Base-by-base conservation (phyloP, 2,329 filamentous ascomycete genomes). In the Fusarium sp. region DNA sequence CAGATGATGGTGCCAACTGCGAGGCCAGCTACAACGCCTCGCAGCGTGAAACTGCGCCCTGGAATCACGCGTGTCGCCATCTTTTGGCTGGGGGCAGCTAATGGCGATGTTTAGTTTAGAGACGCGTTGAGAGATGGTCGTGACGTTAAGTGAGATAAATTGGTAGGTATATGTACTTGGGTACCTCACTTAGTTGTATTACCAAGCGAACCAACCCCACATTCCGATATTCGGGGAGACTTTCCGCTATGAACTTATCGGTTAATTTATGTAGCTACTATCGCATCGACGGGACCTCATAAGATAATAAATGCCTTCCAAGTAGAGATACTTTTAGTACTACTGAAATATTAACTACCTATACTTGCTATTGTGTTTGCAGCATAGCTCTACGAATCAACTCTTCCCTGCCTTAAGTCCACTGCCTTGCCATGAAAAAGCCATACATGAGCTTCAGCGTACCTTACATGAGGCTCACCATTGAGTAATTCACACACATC, bases 1-100 rank as follows among this genome's bases (percentile, higher is more conserved):
- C 93, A 96, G 78, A 98, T 97, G 61, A 98, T 86, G 8, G 96
- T 89, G 44, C 96, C 96, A 71, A 99, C 96, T 7, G 89, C 84
- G 10, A 97, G 86, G 20, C 96, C 96, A 33, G 93, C 94, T 9
- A 90, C 79, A 42, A 98, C 87, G 55, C 94, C 94, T 62, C 96
- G 92, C 31, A 92, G 64, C 1, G 96, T 98, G 83, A 99, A 98
- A 83, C 94, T 94, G 50, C 89, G 89, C 56, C 86, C 86, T 5
- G 81, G 80, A 68, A 81, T 62, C 35, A 49, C 50, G 41, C 61
- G 71, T n/a, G 71, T 75, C 52, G 72, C 69, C 76, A 78, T 79
- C 46, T 44, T 60, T 46, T 14, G 17, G 25, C 27, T 18, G 39
- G 27, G 22, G 15, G 46, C 31, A 63, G 17, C 27, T 25, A 46